Evolutionary conservation across 192 early-diverging fungal species (phyloP).

Genomic region (Haplosporangium gracile): DNA sequence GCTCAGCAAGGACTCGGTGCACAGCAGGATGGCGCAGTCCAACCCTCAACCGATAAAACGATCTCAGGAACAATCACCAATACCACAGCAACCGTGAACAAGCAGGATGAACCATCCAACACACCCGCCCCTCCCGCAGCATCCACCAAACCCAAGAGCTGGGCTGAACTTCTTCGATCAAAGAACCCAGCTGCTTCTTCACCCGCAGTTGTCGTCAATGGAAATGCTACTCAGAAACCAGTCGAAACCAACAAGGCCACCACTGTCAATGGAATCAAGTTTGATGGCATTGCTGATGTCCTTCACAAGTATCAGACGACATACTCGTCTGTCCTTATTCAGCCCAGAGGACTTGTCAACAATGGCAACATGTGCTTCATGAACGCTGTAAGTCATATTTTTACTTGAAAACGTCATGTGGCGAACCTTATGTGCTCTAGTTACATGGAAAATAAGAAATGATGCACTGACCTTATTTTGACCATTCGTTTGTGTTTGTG

Average conservation of each 20-base stretch:
- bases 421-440: background rate
- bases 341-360: conserved; percentile 95
- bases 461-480: background rate
- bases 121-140: conserved; percentile 16
- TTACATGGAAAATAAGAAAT: background rate
- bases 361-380: conserved; percentile 99
- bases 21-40: conserved; percentile 37
- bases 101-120: background rate
- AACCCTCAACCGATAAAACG: background rate
- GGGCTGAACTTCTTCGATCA: conserved; percentile 59
- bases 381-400: conserved; percentile 81
- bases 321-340: conserved; percentile 60
- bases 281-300: conserved; percentile 57
- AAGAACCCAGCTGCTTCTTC: conserved; percentile 24
- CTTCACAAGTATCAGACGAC: conserved; percentile 60
- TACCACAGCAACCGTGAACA: conserved; percentile 8
- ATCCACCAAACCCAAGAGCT: conserved; percentile 57
- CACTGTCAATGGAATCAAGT: conserved; percentile 31
- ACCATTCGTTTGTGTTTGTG: background rate
- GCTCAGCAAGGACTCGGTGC: background rate
- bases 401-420: background rate
- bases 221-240: conserved; percentile 22
- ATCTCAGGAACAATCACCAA: background rate
- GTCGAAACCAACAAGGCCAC: background rate
- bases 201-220: conserved; percentile 32